phyloP scores from a whole-genome alignment of 176 grass and related monocot species.

The Oryza nivara region DNA sequence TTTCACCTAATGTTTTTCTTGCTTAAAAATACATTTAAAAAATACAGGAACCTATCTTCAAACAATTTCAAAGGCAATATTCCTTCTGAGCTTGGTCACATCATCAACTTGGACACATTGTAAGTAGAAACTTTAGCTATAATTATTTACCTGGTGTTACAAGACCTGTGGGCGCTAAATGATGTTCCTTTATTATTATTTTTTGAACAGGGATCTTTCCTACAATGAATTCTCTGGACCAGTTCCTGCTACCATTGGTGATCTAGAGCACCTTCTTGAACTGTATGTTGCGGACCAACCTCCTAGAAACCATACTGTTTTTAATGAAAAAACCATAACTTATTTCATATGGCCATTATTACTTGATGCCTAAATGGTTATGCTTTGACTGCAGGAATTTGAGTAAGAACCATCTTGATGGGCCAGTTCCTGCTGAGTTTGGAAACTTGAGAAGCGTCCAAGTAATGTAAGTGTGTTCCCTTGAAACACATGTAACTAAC shows the following conservation, averaged over 20 bases:
- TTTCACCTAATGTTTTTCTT: conserved; percentile 7
- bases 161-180: not conserved
- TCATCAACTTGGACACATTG: conserved; percentile 96
- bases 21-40: conserved; percentile 5
- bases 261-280: conserved; percentile 97
- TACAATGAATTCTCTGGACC: conserved; percentile 82
- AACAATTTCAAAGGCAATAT: conserved; percentile 91
- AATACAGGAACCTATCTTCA: conserved; percentile 86
- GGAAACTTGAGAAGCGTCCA: conserved; percentile 91
- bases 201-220: conserved; percentile 84
- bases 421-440: conserved; percentile 82
- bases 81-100: conserved; percentile 80
- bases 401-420: conserved; percentile 84
- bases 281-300: conserved; percentile 56
- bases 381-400: conserved; percentile 61
- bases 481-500: conserved; percentile 1
- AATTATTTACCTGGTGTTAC: not conserved
- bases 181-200: conserved; percentile 23
- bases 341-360: conserved; percentile 22
- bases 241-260: conserved; percentile 82
- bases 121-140: conserved; percentile 55
- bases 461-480: conserved; percentile 77
- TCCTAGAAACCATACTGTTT: conserved; percentile 6
- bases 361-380: conserved; percentile 12
- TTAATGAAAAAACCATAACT: not conserved